phyloP scores from a whole-genome alignment of 2,329 filamentous ascomycete genomes.

The Fusarium praegraminearum region DNA sequence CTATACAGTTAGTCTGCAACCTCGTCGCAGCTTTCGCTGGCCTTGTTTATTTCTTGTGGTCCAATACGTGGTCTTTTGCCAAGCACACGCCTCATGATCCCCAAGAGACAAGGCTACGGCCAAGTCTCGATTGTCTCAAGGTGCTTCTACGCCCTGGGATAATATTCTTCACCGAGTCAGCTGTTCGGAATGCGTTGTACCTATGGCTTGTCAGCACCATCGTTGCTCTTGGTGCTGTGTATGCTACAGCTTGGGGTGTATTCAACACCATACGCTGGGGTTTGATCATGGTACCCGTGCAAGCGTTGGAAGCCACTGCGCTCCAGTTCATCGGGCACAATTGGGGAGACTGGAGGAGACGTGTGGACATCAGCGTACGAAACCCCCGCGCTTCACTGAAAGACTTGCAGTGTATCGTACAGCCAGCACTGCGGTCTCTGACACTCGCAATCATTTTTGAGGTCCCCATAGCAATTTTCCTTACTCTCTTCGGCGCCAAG shows the following conservation, averaged over 20 bases:
- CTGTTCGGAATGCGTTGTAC: slow-evolving; percentile 75
- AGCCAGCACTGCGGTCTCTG: slow-evolving; percentile 66
- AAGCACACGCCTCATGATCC: background rate
- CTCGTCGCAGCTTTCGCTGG: slow-evolving; percentile 66
- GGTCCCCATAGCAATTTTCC: slow-evolving; percentile 70
- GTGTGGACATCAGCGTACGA: slow-evolving; percentile 40
- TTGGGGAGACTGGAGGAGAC: slow-evolving; percentile 67
- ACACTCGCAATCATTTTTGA: slow-evolving; percentile 68
- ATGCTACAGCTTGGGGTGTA: slow-evolving; percentile 78
- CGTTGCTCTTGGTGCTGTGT: slow-evolving; percentile 70
- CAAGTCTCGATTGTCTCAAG: slow-evolving; percentile 59
- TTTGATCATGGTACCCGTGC: slow-evolving; percentile 78
- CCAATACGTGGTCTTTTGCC: slow-evolving; percentile 47
- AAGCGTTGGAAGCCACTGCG: slow-evolving; percentile 73
- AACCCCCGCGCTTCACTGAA: slow-evolving; percentile 32
- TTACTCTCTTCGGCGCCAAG: slow-evolving; percentile 69
- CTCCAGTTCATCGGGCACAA: slow-evolving; percentile 74
- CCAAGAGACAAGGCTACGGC: slow-evolving; percentile 39
- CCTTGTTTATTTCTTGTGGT: slow-evolving; percentile 69
- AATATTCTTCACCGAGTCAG: slow-evolving; percentile 72
- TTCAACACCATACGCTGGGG: slow-evolving; percentile 83
- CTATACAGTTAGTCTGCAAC: slow-evolving; percentile 71
- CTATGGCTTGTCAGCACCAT: slow-evolving; percentile 77
- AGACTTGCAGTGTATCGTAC: slow-evolving; percentile 55
- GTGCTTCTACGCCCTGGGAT: slow-evolving; percentile 68